Evolutionary conservation across 2,329 filamentous ascomycete genomes (phyloP).

Genomic region (Diaporthe citriasiana): DNA sequence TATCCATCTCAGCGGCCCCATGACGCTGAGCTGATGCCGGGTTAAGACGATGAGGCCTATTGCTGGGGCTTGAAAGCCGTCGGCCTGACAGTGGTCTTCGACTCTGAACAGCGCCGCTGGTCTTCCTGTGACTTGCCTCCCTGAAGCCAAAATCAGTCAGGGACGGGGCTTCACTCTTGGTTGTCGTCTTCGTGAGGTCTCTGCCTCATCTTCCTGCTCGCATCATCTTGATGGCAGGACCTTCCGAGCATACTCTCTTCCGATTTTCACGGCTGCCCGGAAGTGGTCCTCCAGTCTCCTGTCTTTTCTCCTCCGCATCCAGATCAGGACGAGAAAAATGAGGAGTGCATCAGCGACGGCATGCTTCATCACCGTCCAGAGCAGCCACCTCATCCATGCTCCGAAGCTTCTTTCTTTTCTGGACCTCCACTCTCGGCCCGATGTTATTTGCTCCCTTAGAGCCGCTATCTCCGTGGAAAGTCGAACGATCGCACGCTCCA

Average conservation of each 20-base stretch:
- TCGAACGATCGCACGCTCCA: conserved; percentile 88
- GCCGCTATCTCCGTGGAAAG: conserved; percentile 95
- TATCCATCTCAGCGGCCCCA: neutral
- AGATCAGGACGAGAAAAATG: conserved; percentile 75
- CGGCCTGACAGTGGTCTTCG: neutral
- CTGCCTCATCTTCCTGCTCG: neutral
- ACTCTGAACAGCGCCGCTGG: neutral
- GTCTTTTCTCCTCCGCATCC: conserved; percentile 80
- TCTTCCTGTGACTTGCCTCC: neutral
- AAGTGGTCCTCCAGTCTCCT: conserved; percentile 81
- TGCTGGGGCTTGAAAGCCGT: neutral
- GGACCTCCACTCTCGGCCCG: conserved; percentile 78
- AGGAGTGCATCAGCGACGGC: conserved; percentile 79
- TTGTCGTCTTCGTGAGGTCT: neutral
- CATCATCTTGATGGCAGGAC: conserved; percentile 70
- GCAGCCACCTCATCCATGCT: conserved; percentile 78
- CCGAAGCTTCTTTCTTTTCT: conserved; percentile 74
- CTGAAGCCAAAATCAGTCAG: conserved; percentile 1
- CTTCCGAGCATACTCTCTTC: conserved; percentile 71
- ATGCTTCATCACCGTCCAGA: conserved; percentile 81
- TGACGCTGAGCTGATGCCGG: neutral
- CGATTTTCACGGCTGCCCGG: conserved; percentile 70
- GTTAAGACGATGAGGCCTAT: neutral
- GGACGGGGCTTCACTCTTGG: neutral
- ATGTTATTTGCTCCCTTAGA: conserved; percentile 89